Evolutionary conservation across 148 eudicot genomes (phyloP).

Genomic region (Limonium bicolor): DNA sequence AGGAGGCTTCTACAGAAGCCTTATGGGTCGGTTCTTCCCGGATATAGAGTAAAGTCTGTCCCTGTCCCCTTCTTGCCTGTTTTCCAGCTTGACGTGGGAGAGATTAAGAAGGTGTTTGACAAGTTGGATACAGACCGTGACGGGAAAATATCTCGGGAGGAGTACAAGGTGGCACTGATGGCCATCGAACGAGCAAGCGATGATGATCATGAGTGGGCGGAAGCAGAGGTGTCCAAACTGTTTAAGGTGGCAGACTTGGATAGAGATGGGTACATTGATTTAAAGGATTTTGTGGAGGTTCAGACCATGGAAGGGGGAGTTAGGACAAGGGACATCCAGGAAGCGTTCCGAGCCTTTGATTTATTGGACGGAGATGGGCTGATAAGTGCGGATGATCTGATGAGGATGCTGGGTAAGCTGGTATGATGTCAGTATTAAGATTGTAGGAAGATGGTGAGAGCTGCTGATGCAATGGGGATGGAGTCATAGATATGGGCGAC

Average conservation of each 20-base stretch:
- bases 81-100: constrained; percentile 29
- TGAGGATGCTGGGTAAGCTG: constrained; percentile 27
- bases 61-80: constrained; percentile 13
- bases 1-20: constrained; percentile 28
- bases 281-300: constrained; percentile 54
- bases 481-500: constrained; percentile 54
- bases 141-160: constrained; percentile 56
- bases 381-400: constrained; percentile 46
- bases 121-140: constrained; percentile 51
- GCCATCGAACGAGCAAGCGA: no score
- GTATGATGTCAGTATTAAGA: constrained; percentile 37
- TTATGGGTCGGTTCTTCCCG: constrained; percentile 23
- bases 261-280: constrained; percentile 61
- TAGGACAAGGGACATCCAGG: constrained; percentile 31
- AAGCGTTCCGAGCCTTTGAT: constrained; percentile 52
- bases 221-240: constrained; percentile 33
- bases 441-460: constrained; percentile 47
- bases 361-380: constrained; percentile 53
- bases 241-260: constrained; percentile 52
- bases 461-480: constrained; percentile 52
- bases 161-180: constrained; percentile 44
- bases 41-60: constrained; percentile 24
- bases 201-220: constrained; percentile 11
- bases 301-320: constrained; percentile 58
- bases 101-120: constrained; percentile 43